These are phyloP conservation scores for Globisporangium radiosum DNA, from an alignment of 352 stramenopile genomes.

Conservation along the genomic window DNA sequence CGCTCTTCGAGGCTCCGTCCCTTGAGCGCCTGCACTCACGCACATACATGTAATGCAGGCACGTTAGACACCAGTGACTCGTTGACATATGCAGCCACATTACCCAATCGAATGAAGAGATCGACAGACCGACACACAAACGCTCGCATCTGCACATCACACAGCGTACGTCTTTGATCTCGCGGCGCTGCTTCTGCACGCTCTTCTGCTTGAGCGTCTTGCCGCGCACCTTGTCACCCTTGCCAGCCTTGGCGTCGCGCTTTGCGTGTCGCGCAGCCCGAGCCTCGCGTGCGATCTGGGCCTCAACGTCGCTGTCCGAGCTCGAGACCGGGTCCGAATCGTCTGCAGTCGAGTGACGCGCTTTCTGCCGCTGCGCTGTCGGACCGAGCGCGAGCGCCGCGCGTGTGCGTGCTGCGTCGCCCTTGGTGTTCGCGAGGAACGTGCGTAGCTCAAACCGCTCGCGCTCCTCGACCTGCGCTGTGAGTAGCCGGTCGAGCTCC, in stretches of 20 bases:
- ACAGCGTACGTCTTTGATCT: constrained; percentile 55
- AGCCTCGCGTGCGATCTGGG: constrained; percentile 44
- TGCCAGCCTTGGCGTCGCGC: constrained; percentile 19
- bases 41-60: neutral
- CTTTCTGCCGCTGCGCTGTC: neutral
- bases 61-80: neutral
- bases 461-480: constrained; percentile 75
- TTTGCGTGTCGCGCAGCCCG: constrained; percentile 5
- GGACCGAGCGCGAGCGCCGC: neutral
- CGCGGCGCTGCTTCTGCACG: constrained; percentile 62
- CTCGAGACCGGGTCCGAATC: constrained; percentile 35
- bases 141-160: no score
- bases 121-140: no score
- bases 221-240: constrained; percentile 35
- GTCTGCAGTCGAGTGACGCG: neutral
- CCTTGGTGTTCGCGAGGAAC: constrained; percentile 24
- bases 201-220: constrained; percentile 51
- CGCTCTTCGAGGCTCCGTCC: constrained; percentile 60
- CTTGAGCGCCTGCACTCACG: constrained; percentile 30
- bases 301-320: constrained; percentile 74
- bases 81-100: neutral
- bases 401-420: constrained; percentile 11
- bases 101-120: neutral
- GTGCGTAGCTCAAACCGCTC: constrained; percentile 54
- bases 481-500: constrained; percentile 87